phyloP scores from a whole-genome alignment of 345 rosid species.

The Rhodamnia rubescens region DNA sequence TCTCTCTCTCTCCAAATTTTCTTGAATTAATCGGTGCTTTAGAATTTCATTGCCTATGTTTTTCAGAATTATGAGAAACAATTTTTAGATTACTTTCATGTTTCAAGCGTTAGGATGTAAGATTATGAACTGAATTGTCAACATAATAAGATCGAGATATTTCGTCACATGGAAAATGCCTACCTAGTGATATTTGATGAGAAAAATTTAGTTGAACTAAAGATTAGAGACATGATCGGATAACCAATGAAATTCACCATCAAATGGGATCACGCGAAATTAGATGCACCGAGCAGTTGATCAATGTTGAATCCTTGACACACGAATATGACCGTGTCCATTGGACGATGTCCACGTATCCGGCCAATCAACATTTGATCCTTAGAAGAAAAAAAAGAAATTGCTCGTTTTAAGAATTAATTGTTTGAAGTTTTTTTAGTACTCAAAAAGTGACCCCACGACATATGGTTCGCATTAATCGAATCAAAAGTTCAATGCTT shows the following conservation, averaged over 20 bases:
- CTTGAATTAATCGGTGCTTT: not conserved
- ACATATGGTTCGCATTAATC: not conserved
- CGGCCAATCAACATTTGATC: not conserved
- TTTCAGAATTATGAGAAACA: no score
- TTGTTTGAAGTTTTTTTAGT: no score
- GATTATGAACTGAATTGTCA: not conserved
- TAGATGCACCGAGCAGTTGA: not conserved
- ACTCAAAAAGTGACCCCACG: no score
- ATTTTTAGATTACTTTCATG: not conserved
- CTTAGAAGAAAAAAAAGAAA: no score
- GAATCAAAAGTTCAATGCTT: not conserved
- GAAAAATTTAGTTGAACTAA: not conserved
- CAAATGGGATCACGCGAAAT: no score
- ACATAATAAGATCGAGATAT: not conserved
- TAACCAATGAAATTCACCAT: no score
- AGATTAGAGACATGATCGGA: no score
- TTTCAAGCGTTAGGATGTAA: no score
- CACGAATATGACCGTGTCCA: fast-evolving
- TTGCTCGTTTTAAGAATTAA: no score
- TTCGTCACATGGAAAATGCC: not conserved
- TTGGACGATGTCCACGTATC: not conserved
- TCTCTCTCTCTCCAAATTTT: not conserved
- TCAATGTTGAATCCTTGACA: not conserved
- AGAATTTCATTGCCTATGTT: no score
- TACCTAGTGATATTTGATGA: not conserved